Evolutionary conservation across 1,284 basidiomycete species (phyloP), one percentile per base, ranked within the genome.

Genomic region (Coniferiporia sulphurascens): DNA sequence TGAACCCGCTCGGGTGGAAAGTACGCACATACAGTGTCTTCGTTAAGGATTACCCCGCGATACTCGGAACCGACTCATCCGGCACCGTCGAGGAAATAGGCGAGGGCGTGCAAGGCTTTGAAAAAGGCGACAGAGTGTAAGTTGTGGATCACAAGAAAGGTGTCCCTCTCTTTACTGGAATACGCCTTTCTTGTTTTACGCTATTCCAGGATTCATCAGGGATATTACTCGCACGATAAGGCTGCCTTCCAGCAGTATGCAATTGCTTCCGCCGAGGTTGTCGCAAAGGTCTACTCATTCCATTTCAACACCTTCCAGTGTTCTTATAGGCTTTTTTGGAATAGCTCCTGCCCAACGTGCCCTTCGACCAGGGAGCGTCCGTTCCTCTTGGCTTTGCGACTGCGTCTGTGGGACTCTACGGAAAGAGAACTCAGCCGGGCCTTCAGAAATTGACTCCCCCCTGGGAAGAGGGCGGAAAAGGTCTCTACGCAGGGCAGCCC

Each of bases 61-160:
- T 79, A 10, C 62, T 81, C 3, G 85, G 84, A 10, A 68, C 65
- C n/a, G 81, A 82, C 64, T 74, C 71, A 22, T 70, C 72, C 7
- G 80, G 80, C 6, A 64, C 69, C 0, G 73, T 81, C 35, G 73
- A 73, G 17, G 66, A 69, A 27, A 63, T 79, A 36, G 77, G 77
- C 1, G 65, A 69, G 17, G 72, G 68, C 3, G 75, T 79, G 12
- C 60, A 63, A 0, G 61, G 67, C 46, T 63, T 79, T 59, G 64
- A 64, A 38, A 67, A 71, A 2, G 79, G 80, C 6, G 78, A 81
- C 60, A 72, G 17, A 46, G 44, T 46, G 44, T 46, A 4, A 46
- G 27, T 27, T 5, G 27, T 27, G 27, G 3, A 27, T 27, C 5
- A 27, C 27, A 8, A 8, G 38, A 41, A 41, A 64, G 48, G 59